Conservation (phyloP, 257 asterid species). For the Nicotiana sylvestris region DNA sequence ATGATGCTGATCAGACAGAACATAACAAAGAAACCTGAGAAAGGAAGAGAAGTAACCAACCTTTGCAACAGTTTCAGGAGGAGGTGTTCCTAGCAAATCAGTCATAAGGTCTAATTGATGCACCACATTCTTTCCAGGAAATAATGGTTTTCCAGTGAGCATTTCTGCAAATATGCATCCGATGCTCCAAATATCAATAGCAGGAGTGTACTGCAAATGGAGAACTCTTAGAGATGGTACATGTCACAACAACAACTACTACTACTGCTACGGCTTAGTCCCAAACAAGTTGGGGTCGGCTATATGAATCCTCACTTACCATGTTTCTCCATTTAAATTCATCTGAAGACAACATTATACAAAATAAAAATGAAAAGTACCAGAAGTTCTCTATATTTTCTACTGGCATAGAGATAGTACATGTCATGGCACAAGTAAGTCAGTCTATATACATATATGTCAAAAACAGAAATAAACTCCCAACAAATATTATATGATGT, state of each 20-base stretch:
- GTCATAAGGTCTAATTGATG: conserved; percentile 93
- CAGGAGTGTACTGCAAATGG: conserved; percentile 82
- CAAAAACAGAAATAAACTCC: background rate
- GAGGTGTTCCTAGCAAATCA: conserved; percentile 91
- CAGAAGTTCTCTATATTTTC: too few species aligned
- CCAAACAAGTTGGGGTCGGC: too few species aligned
- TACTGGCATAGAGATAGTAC: background rate
- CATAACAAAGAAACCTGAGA: background rate
- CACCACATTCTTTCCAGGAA: conserved; percentile 93
- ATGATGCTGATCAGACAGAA: background rate
- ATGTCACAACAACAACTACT: background rate
- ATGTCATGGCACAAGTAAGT: background rate
- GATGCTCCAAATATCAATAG: conserved; percentile 93
- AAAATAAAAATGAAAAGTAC: too few species aligned
- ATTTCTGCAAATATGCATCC: conserved; percentile 96
- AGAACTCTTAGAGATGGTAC: conserved; percentile 17
- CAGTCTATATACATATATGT: background rate
- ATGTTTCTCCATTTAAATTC: too few species aligned
- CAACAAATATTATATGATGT: background rate
- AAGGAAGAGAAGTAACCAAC: conserved; percentile 32
- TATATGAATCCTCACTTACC: too few species aligned
- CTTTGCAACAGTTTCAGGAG: conserved; percentile 78
- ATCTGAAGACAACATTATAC: too few species aligned
- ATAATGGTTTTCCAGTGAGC: conserved; percentile 81
- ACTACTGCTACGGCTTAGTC: too few species aligned